Evolutionary conservation across 2,329 filamentous ascomycete genomes (phyloP).

Genomic region (Fusarium stilboides): DNA sequence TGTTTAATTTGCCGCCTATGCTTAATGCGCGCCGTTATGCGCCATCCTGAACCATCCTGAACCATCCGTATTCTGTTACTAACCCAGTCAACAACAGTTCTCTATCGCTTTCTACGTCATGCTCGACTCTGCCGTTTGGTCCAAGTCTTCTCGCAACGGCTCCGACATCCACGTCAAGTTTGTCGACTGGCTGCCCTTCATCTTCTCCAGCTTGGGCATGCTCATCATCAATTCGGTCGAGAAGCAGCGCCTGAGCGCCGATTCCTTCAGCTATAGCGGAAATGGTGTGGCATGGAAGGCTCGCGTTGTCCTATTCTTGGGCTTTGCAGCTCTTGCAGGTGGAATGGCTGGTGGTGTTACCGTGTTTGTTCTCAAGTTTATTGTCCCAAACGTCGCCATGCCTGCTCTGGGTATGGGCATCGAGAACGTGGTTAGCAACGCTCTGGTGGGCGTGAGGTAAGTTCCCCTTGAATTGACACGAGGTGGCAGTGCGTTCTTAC

Average conservation of each 20-base stretch:
- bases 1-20: background rate
- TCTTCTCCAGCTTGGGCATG: slow-evolving; percentile 78
- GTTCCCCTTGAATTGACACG: slow-evolving; percentile 39
- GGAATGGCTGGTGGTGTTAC: slow-evolving; percentile 80
- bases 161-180: slow-evolving; percentile 75
- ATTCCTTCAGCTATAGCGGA: slow-evolving; percentile 75
- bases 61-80: slow-evolving; percentile 13
- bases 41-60: background rate
- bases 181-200: slow-evolving; percentile 78
- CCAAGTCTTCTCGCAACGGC: slow-evolving; percentile 71
- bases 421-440: slow-evolving; percentile 77
- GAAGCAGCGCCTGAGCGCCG: slow-evolving; percentile 74
- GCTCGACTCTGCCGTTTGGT: slow-evolving; percentile 78
- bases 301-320: slow-evolving; percentile 76
- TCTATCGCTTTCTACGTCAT: slow-evolving; percentile 78
- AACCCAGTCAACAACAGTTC: slow-evolving; percentile 61
- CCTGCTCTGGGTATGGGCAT: slow-evolving; percentile 76
- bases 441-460: slow-evolving; percentile 72
- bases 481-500: background rate
- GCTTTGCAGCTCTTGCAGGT: slow-evolving; percentile 75
- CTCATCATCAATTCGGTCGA: slow-evolving; percentile 80
- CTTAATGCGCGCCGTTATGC: background rate
- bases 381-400: slow-evolving; percentile 70
- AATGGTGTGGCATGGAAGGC: slow-evolving; percentile 78
- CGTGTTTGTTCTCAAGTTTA: slow-evolving; percentile 76